Percentiles rank a stretch among this genome's conserved stretches.
phyloP scores from a whole-genome alignment of 2,329 filamentous ascomycete species.

The Aspergillus calidoustus region DNA sequence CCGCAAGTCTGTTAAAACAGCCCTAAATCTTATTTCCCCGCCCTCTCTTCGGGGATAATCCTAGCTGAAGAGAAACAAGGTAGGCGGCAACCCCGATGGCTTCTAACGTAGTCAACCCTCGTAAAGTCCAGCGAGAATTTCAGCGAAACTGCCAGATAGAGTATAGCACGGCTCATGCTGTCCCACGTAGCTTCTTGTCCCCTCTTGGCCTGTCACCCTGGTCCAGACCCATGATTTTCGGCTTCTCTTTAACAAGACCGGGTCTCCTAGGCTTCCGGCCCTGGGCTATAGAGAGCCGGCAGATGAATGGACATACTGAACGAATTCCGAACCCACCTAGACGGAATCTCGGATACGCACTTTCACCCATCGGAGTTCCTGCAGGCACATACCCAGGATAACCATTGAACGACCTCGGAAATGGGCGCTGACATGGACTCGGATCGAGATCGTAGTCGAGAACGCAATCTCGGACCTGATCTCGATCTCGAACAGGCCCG shows the following conservation, averaged over 20 bases:
- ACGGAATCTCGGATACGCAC: not conserved
- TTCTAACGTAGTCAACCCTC: not conserved
- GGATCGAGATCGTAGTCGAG: not conserved
- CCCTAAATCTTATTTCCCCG: not conserved
- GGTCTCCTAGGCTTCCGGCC: not conserved
- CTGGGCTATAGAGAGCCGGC: conserved; percentile 2
- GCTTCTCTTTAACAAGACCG: not conserved
- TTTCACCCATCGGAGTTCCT: not conserved
- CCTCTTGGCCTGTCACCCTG: conserved; percentile 3
- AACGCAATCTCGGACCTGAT: not conserved
- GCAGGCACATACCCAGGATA: not conserved
- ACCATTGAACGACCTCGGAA: not conserved
- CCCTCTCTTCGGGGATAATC: not conserved
- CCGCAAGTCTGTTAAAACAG: not conserved
- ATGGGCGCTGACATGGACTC: not conserved
- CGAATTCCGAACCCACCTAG: not conserved
- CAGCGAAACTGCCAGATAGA: not conserved
- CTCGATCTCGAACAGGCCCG: conserved; percentile 13
- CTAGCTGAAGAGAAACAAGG: not conserved
- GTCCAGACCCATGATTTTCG: not conserved
- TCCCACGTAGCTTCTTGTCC: not conserved
- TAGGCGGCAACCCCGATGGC: not conserved
- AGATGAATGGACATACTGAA: not conserved
- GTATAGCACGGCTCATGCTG: not conserved
- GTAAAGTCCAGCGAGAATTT: conserved; percentile 3